Evolutionary conservation across 768 basidiomycete genomes (phyloP).

Genomic region (Clitopilus hobsonii): DNA sequence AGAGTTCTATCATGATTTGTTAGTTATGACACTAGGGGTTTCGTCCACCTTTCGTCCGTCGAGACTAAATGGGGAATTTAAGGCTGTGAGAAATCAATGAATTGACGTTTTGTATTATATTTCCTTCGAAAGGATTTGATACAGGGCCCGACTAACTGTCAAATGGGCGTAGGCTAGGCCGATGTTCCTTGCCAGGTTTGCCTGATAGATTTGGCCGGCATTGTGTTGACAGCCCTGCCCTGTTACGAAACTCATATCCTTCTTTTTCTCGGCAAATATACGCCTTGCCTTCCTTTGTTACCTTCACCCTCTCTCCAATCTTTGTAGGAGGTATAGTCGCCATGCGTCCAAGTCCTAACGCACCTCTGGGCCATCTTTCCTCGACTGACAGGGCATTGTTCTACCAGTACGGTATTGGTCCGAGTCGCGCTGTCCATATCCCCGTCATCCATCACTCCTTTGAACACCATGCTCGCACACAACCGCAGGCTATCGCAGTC

Average conservation of each 20-base stretch:
- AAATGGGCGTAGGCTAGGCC: neutral
- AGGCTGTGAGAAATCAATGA: neutral
- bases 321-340: neutral
- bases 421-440: slow-evolving; percentile 30
- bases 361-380: slow-evolving; percentile 8
- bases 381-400: slow-evolving; percentile 36
- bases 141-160: neutral
- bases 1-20: neutral
- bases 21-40: neutral
- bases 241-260: neutral
- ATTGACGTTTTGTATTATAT: neutral
- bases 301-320: neutral
- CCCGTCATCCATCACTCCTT: slow-evolving; percentile 51
- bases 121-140: neutral
- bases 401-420: slow-evolving; percentile 37
- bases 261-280: neutral
- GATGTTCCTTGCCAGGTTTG: neutral
- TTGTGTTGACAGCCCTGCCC: neutral
- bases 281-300: neutral
- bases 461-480: slow-evolving; percentile 30
- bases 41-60: neutral
- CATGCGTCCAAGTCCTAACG: neutral
- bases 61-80: neutral
- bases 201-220: neutral
- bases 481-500: slow-evolving; percentile 39